A percentile compares a stretch with the other conserved stretches of the same genome.
Evolutionary conservation across 257 asterid genomes (phyloP).

Genomic region (Solanum stenotomum): DNA sequence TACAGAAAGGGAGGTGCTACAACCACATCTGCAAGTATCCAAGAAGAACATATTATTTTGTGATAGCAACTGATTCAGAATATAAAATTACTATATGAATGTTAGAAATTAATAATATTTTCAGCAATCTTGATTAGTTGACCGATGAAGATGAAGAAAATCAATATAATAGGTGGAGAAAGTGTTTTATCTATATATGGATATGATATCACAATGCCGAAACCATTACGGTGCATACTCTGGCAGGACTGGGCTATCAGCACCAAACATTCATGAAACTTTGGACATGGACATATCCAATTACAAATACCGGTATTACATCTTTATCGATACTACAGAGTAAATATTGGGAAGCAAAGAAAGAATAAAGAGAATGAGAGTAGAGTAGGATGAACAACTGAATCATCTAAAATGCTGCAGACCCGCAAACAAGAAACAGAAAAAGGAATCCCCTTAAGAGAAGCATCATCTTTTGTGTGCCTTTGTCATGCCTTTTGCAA

Average conservation of each 20-base stretch:
- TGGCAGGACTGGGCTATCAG: background rate
- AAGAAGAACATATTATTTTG: background rate
- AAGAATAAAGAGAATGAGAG: background rate
- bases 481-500: background rate
- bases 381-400: background rate
- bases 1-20: constrained; percentile 95
- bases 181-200: background rate
- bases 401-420: background rate
- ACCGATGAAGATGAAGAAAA: background rate
- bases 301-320: background rate
- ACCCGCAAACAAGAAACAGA: background rate
- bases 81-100: background rate
- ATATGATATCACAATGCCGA: background rate
- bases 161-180: background rate
- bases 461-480: background rate
- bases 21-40: constrained; percentile 64
- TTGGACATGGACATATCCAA: background rate
- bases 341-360: background rate
- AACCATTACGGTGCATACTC: background rate
- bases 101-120: background rate
- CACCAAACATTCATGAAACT: background rate
- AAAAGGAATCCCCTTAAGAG: background rate
- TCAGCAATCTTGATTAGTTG: background rate
- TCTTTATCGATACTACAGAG: background rate
- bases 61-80: background rate